These are phyloP conservation scores for Salix brachista DNA, from an alignment of 345 rosid genomes.

Conservation along the genomic window DNA sequence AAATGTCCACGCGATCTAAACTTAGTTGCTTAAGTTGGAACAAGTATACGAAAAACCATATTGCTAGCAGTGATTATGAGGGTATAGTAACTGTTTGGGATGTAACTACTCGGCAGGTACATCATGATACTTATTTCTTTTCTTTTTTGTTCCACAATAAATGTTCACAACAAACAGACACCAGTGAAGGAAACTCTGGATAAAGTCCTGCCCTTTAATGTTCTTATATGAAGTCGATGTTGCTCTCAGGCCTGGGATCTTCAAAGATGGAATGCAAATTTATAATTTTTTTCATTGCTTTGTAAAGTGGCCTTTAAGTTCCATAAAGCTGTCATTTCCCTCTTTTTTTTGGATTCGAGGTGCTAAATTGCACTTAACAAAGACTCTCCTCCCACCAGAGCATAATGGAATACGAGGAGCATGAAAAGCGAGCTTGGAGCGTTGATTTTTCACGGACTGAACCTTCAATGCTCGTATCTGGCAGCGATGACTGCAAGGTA, in stretches of 20 bases:
- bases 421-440: constrained; percentile 96
- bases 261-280: neutral
- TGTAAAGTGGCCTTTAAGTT: neutral
- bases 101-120: constrained; percentile 77
- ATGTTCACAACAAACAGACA: neutral
- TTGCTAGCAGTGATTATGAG: constrained; percentile 95
- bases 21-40: constrained; percentile 97
- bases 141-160: neutral
- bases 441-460: constrained; percentile 86
- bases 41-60: constrained; percentile 68
- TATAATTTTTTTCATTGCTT: neutral
- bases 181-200: neutral
- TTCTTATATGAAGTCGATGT: neutral
- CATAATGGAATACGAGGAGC: constrained; percentile 93
- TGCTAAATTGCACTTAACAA: neutral
- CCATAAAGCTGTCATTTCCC: neutral
- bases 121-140: neutral
- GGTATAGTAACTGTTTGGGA: constrained; percentile 95
- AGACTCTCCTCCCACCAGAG: constrained; percentile 34
- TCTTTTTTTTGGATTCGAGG: neutral
- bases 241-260: neutral
- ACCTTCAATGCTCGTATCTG: constrained; percentile 92
- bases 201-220: neutral
- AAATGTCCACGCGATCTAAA: constrained; percentile 86
- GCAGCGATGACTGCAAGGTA: constrained; percentile 95